Conservation (phyloP, 495 filamentous ascomycete species). For the Penicillium cosmopolitanum region DNA sequence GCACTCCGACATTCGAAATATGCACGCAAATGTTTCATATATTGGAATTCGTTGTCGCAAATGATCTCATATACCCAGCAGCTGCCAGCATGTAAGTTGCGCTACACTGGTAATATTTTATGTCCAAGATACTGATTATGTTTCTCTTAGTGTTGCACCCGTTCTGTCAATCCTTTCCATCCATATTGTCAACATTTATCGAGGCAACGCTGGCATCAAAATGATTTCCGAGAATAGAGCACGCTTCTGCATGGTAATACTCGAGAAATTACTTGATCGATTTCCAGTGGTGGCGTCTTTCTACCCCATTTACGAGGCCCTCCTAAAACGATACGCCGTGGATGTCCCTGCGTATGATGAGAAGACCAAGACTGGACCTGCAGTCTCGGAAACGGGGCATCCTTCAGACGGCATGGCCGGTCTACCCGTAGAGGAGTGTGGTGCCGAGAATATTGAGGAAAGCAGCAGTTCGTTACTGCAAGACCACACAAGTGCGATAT, state of each 20-base stretch:
- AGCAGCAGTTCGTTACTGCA: not conserved
- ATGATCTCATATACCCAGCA: conserved; percentile 10
- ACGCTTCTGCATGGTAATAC: conserved; percentile 27
- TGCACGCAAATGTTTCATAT: conserved; percentile 16
- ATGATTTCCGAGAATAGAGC: conserved; percentile 26
- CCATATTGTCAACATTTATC: conserved; percentile 24
- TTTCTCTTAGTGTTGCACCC: conserved; percentile 14
- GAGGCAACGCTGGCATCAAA: conserved; percentile 12
- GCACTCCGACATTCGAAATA: conserved; percentile 15
- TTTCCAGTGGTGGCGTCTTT: conserved; percentile 14
- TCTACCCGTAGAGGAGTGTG: not conserved
- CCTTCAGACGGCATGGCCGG: not conserved
- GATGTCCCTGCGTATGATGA: not conserved
- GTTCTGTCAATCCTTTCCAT: conserved; percentile 23
- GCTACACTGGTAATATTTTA: not conserved
- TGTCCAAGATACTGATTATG: not conserved
- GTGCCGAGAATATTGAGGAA: not conserved
- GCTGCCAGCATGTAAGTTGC: conserved; percentile 12
- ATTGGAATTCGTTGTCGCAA: conserved; percentile 12
- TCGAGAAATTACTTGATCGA: conserved; percentile 12
- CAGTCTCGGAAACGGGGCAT: not conserved
- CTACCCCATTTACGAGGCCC: conserved; percentile 14
- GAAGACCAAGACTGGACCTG: not conserved
- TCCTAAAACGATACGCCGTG: conserved; percentile 9
- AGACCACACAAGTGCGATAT: conserved; percentile 5